phyloP scores from a whole-genome alignment of 352 stramenopile species.

The Phytophthora boehmeriae region DNA sequence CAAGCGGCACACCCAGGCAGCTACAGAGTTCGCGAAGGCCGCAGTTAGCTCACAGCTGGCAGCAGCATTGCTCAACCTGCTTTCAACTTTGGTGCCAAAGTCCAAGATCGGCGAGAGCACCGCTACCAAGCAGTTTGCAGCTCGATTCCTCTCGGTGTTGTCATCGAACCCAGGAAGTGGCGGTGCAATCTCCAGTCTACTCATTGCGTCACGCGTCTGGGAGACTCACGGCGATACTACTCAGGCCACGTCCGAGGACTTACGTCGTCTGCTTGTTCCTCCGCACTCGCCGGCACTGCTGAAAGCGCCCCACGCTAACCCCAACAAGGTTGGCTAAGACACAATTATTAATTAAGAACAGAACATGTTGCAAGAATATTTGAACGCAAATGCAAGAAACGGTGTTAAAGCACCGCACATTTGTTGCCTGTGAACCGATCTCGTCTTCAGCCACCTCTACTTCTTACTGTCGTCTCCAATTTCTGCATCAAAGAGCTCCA shows the following conservation, averaged over 20 bases:
- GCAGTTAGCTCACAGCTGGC: constrained; percentile 81
- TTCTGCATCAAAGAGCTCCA: constrained; percentile 73
- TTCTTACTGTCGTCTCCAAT: constrained; percentile 33
- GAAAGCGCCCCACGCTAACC: constrained; percentile 82
- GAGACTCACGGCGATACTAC: constrained; percentile 85
- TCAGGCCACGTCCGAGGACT: constrained; percentile 78
- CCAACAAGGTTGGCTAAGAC: constrained; percentile 80
- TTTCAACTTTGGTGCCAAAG: constrained; percentile 82
- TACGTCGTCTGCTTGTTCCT: constrained; percentile 74
- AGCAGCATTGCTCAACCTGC: constrained; percentile 78
- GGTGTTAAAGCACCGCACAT: background rate
- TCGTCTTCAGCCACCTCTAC: constrained; percentile 11
- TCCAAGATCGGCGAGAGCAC: constrained; percentile 81
- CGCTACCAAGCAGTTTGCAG: constrained; percentile 83
- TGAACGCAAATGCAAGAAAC: constrained; percentile 21
- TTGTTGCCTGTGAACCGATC: background rate
- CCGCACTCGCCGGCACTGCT: constrained; percentile 78
- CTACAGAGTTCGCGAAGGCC: constrained; percentile 84
- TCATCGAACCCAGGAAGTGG: constrained; percentile 86
- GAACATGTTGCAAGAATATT: constrained; percentile 16
- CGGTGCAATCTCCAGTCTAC: constrained; percentile 78
- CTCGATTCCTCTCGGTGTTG: constrained; percentile 81
- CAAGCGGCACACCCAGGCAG: constrained; percentile 86
- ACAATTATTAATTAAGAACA: constrained; percentile 10
- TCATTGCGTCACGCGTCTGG: constrained; percentile 82